These are phyloP conservation scores for Suillus ampliporus DNA, from an alignment of 768 basidiomycete genomes.

Conservation along the genomic window DNA sequence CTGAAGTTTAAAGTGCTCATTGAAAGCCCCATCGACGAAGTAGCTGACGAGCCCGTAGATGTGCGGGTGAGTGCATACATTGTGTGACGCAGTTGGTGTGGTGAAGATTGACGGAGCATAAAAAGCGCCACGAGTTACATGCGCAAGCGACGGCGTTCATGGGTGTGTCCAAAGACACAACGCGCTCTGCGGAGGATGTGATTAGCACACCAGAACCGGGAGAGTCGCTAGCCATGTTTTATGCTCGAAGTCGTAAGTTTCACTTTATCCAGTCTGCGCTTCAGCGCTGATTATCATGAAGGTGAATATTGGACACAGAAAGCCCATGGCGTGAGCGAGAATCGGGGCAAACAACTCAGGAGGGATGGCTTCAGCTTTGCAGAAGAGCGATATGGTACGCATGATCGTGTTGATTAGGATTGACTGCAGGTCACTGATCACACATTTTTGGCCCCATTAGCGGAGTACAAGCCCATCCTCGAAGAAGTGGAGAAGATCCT, in stretches of 20 bases:
- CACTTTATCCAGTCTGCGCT: background rate
- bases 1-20: background rate
- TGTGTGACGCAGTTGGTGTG: slow-evolving; percentile 2
- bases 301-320: slow-evolving; percentile 84
- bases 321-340: slow-evolving; percentile 62
- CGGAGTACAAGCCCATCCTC: slow-evolving; percentile 81
- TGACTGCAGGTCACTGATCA: slow-evolving; percentile 1
- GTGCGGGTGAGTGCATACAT: slow-evolving; percentile 26
- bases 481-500: slow-evolving; percentile 85
- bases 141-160: slow-evolving; percentile 57
- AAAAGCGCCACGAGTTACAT: slow-evolving; percentile 44
- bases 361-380: slow-evolving; percentile 81
- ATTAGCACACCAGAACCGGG: slow-evolving; percentile 84
- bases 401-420: background rate
- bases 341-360: slow-evolving; percentile 78
- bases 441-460: slow-evolving; percentile 40
- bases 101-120: background rate
- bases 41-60: slow-evolving; percentile 19
- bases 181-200: slow-evolving; percentile 69
- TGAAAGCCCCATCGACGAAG: slow-evolving; percentile 21
- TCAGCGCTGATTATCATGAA: slow-evolving; percentile 27
- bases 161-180: slow-evolving; percentile 61
- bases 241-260: slow-evolving; percentile 74
- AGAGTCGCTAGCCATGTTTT: slow-evolving; percentile 84
- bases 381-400: slow-evolving; percentile 71